These are phyloP conservation scores for Oryza nivara DNA, from an alignment of 176 grass and related monocot species.

Conservation along the genomic window DNA sequence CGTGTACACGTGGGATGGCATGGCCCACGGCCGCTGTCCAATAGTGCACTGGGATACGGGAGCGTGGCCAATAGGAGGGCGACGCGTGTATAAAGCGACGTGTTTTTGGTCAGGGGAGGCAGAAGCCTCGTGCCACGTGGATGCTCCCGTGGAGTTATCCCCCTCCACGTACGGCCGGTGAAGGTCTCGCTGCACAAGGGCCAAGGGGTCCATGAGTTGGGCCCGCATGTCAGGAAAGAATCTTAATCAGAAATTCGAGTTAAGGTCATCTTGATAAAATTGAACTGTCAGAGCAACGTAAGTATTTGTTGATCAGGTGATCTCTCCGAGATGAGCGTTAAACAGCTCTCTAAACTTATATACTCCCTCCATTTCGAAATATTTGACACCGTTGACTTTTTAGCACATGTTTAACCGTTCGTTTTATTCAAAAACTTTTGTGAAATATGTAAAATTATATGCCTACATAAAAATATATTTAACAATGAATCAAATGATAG, in stretches of 20 bases:
- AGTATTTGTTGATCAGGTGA: neutral
- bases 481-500: no score
- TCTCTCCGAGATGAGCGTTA: neutral
- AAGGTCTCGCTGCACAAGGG: neutral
- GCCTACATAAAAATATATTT: no score
- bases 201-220: neutral
- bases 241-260: neutral
- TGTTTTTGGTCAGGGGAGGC: neutral
- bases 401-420: no score
- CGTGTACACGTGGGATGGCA: neutral
- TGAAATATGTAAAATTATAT: no score
- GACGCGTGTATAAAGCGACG: constrained; percentile 49
- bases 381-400: no score
- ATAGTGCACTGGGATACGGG: neutral
- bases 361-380: neutral
- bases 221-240: neutral
- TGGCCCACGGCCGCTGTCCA: neutral
- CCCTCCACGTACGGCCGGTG: neutral
- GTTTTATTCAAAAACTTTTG: no score
- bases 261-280: neutral
- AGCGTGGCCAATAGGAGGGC: neutral
- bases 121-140: neutral
- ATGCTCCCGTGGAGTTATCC: constrained; percentile 6
- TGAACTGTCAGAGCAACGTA: no score
- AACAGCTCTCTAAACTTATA: neutral